Percentiles rank a stretch among this genome's conserved stretches.
Conservation (phyloP, 495 filamentous ascomycete genomes). For the Filosporella fistucella region DNA sequence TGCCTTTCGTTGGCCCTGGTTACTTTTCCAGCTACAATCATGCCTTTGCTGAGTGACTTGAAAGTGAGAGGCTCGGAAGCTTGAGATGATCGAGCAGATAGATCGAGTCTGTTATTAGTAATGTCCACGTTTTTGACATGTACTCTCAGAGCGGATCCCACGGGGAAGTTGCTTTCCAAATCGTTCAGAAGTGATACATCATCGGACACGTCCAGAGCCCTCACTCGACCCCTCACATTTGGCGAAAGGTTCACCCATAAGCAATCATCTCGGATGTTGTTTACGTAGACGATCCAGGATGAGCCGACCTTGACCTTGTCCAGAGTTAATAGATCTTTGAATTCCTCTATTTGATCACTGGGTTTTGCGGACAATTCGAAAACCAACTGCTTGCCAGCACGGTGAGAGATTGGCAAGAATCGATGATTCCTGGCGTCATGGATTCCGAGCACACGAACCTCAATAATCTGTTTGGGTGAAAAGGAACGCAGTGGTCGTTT, state of each 20-base stretch:
- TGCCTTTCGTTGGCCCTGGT: slow-evolving; percentile 82
- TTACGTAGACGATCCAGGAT: slow-evolving; percentile 75
- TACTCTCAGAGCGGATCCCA: slow-evolving; percentile 79
- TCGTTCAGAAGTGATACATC: slow-evolving; percentile 73
- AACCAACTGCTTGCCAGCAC: slow-evolving; percentile 67
- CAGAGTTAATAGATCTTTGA: slow-evolving; percentile 55
- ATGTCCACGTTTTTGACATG: slow-evolving; percentile 71
- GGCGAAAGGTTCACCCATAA: slow-evolving; percentile 89
- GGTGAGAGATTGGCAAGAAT: slow-evolving; percentile 87
- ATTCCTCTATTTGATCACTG: slow-evolving; percentile 48
- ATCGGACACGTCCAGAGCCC: slow-evolving; percentile 76
- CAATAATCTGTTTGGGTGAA: slow-evolving; percentile 61
- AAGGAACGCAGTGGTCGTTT: slow-evolving; percentile 74
- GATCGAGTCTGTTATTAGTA: slow-evolving; percentile 71
- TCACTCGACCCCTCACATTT: slow-evolving; percentile 81
- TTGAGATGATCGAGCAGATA: slow-evolving; percentile 61
- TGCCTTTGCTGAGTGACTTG: slow-evolving; percentile 64
- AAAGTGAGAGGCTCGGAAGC: slow-evolving; percentile 54
- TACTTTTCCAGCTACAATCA: slow-evolving; percentile 76
- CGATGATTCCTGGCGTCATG: slow-evolving; percentile 88
- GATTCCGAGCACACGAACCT: slow-evolving; percentile 76
- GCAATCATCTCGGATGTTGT: slow-evolving; percentile 72
- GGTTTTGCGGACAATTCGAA: slow-evolving; percentile 88
- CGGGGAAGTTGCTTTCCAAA: slow-evolving; percentile 76
- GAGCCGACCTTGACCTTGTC: slow-evolving; percentile 70